These are phyloP conservation scores for Chlamydomonas schloesseri DNA, from an alignment of 139 green algal genomes.

Conservation along the genomic window DNA sequence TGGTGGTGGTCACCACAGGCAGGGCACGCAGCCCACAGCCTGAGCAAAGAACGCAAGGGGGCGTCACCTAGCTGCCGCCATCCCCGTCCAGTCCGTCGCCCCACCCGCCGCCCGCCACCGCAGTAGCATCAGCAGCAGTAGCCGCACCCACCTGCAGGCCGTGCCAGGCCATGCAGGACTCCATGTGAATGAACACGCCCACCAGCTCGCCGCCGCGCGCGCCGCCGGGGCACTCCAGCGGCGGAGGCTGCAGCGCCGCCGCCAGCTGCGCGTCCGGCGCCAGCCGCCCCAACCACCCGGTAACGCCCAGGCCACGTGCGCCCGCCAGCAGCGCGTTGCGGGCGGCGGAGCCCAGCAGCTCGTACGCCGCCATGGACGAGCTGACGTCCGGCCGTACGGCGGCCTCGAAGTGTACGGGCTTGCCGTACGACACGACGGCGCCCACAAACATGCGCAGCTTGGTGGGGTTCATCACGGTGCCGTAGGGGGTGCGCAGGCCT, in stretches of 20 bases:
- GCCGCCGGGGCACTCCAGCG: background rate
- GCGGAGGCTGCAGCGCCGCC: no score
- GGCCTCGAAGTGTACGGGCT: slow-evolving; percentile 20
- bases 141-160: slow-evolving; percentile 9
- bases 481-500: slow-evolving; percentile 19
- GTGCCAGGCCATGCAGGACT: slow-evolving; percentile 15
- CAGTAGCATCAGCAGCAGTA: no score
- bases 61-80: no score
- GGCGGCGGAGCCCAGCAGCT: background rate
- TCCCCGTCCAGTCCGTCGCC: no score
- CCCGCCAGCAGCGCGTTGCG: background rate
- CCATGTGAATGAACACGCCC: slow-evolving; percentile 28
- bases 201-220: background rate
- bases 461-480: background rate
- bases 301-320: background rate
- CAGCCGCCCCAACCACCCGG: background rate
- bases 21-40: no score
- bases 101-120: background rate
- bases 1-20: no score
- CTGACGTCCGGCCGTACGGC: background rate
- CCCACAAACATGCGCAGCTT: slow-evolving; percentile 2
- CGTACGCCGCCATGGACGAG: no score
- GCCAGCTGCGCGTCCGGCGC: background rate
- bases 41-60: no score
- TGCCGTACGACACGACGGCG: slow-evolving; percentile 24